Base-by-base conservation (phyloP, 257 asterid species). In the Mentha longifolia region DNA sequence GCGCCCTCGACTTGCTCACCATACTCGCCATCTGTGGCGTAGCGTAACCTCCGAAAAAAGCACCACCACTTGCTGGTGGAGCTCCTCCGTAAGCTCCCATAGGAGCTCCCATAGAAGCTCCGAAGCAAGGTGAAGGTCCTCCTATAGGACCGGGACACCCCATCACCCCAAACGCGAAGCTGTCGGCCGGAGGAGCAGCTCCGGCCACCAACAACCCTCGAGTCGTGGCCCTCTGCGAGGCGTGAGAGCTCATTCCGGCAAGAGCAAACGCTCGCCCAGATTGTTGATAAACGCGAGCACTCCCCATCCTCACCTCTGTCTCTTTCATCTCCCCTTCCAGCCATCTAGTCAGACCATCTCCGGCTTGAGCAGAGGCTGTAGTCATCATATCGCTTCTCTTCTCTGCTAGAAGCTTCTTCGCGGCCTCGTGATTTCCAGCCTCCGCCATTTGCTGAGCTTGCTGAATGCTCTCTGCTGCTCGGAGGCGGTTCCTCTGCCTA, bases 361-460 rank as follows among this genome's bases (percentile, higher is more conserved):
- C 77, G 6, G 77, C 77, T 58, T 42, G 25, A 8, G 30, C 71
- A 3, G 77, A 17, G 0, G 77, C 59, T 2, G 60, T 12, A 4
- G 13, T 19, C 54, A 73, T 30, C n/a, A 73, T n/a, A 7, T 17
- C 30, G 0, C 3, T 20, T 9, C 77, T 65, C 52, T 64, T 45
- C 72, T 64, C 7, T 2, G 59, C 72, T 7, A 73, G 62, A 2
- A 63, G 59, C 0, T 9, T 42, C 1, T 1, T 42, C 63, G 77
- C 77, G 0, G 60, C 77, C 3, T 2, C 0, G 4, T 54, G 17
- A 12, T 73, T 57, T 19, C 72, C 77, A 17, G 41, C 25, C 17
- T 73, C 77, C 9, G 77, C 77, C 67, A 73, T 64, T 25, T 54
- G 19, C 13, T 73, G 77, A 65, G 77, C 77, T 9, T 43, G 30